Percentiles rank a stretch among this genome's conserved stretches.
These are phyloP conservation scores for Zea luxurians DNA, from an alignment of 176 grass and related monocot species.

Conservation along the genomic window DNA sequence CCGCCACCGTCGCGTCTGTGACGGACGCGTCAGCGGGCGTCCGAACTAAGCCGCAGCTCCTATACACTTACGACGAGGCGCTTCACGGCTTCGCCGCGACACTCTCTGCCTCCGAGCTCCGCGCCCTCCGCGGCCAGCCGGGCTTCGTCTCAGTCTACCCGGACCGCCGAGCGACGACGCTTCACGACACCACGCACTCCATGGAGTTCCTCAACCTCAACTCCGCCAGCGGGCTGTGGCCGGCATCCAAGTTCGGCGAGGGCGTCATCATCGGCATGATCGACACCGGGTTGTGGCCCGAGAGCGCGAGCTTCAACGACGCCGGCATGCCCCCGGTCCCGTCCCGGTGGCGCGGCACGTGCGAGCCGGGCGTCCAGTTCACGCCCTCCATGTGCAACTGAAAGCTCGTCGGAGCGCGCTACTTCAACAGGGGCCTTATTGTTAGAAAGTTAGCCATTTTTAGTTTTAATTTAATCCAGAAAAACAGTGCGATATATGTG, in stretches of 20 bases:
- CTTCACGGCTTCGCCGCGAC: constrained; percentile 53
- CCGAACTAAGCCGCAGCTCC: not conserved
- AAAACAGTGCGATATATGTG: too few species aligned
- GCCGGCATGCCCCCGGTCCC: constrained; percentile 39
- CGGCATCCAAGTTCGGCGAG: constrained; percentile 43
- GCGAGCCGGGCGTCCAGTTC: constrained; percentile 53
- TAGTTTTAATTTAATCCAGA: too few species aligned
- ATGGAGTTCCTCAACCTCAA: constrained; percentile 47
- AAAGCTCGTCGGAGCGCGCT: constrained; percentile 74
- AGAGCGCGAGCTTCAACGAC: constrained; percentile 58
- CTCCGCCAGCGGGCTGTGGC: constrained; percentile 32
- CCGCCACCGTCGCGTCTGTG: constrained; percentile 22
- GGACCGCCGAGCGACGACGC: constrained; percentile 9
- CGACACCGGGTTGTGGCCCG: constrained; percentile 50
- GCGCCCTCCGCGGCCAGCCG: not conserved
- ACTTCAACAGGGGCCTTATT: constrained; percentile 62
- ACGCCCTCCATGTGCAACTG: constrained; percentile 55
- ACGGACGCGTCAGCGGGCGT: not conserved
- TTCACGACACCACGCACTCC: constrained; percentile 54
- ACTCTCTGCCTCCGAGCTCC: constrained; percentile 30
- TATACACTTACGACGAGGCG: constrained; percentile 49
- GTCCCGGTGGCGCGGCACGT: constrained; percentile 43
- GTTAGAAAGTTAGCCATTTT: too few species aligned
- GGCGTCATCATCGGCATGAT: constrained; percentile 62
- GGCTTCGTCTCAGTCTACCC: constrained; percentile 47